phyloP scores from a whole-genome alignment of 176 grass and related monocot genomes.

The Oryza officinalis region DNA sequence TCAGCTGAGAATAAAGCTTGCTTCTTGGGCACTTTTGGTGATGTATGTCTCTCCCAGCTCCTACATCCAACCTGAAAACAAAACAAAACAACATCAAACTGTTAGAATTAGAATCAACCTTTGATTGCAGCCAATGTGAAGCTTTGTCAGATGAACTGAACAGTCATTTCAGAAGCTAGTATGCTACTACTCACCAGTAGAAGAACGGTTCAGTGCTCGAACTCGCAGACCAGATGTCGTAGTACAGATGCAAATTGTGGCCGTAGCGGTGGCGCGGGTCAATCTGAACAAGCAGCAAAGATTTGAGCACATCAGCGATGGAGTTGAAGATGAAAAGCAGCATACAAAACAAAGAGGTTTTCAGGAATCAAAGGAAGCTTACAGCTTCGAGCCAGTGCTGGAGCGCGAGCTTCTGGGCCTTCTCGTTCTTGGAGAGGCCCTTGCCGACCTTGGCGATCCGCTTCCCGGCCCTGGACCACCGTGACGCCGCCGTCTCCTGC shows the following conservation, averaged over 20 bases:
- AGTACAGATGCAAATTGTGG: constrained; percentile 93
- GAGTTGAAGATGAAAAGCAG: too few species aligned
- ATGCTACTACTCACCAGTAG: constrained; percentile 63
- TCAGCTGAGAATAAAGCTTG: constrained; percentile 75
- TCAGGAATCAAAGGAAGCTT: constrained; percentile 1
- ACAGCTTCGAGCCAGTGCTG: constrained; percentile 98
- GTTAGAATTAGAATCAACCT: constrained; percentile 6
- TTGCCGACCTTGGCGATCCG: constrained; percentile 92
- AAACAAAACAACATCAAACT: not conserved
- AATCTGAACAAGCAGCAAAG: constrained; percentile 48
- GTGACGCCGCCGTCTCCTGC: constrained; percentile 73
- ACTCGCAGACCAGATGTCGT: constrained; percentile 85
- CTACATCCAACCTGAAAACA: constrained; percentile 64
- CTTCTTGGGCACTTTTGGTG: constrained; percentile 65
- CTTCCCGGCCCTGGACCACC: constrained; percentile 69
- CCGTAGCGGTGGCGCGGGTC: constrained; percentile 97
- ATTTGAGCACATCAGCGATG: not conserved
- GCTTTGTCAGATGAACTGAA: not conserved
- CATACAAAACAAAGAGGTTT: not conserved
- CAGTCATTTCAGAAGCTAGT: not conserved
- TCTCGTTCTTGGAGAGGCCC: constrained; percentile 88
- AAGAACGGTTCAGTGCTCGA: constrained; percentile 92
- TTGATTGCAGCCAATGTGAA: not conserved
- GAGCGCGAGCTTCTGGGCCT: constrained; percentile 87
- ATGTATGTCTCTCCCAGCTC: constrained; percentile 61